Evolutionary conservation across 1,139 yeast species (phyloP).

Genomic region (Lodderomyces parapsilosis): DNA sequence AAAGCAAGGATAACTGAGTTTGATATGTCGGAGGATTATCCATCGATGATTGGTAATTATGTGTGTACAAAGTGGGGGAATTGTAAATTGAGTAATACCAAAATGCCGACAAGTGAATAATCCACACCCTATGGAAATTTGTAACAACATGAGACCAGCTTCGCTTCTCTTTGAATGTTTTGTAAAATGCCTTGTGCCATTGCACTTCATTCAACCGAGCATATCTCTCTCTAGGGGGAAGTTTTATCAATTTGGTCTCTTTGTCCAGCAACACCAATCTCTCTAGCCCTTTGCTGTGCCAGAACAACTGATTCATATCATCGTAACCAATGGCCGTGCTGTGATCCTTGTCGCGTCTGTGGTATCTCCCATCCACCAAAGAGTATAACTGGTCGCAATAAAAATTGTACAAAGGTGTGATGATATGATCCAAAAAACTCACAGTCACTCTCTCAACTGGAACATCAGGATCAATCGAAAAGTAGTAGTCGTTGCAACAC

Average conservation of each 20-base stretch:
- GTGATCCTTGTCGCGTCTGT: constrained; percentile 52
- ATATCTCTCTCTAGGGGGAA: constrained; percentile 49
- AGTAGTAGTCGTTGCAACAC: constrained; percentile 70
- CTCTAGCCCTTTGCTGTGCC: constrained; percentile 54
- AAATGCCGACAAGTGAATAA: constrained; percentile 55
- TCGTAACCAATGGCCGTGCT: constrained; percentile 56
- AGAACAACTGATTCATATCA: constrained; percentile 62
- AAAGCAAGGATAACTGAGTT: constrained; percentile 44
- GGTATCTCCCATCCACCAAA: constrained; percentile 33
- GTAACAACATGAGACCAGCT: constrained; percentile 59
- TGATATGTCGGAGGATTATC: constrained; percentile 52
- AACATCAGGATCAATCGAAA: constrained; percentile 36
- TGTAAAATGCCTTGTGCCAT: constrained; percentile 53
- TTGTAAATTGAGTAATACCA: constrained; percentile 61
- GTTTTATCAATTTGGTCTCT: constrained; percentile 37
- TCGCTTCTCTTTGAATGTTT: constrained; percentile 56
- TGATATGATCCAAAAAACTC: constrained; percentile 58
- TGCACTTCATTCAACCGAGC: constrained; percentile 36
- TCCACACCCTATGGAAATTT: constrained; percentile 63
- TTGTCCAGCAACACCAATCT: constrained; percentile 38
- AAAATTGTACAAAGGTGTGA: constrained; percentile 73
- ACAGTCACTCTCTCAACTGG: constrained; percentile 20
- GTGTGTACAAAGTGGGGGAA: constrained; percentile 54
- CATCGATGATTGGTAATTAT: constrained; percentile 38
- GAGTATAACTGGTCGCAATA: constrained; percentile 57